phyloP scores from a whole-genome alignment of 805 yeast genomes.

The Kodamaea neixiangensis region DNA sequence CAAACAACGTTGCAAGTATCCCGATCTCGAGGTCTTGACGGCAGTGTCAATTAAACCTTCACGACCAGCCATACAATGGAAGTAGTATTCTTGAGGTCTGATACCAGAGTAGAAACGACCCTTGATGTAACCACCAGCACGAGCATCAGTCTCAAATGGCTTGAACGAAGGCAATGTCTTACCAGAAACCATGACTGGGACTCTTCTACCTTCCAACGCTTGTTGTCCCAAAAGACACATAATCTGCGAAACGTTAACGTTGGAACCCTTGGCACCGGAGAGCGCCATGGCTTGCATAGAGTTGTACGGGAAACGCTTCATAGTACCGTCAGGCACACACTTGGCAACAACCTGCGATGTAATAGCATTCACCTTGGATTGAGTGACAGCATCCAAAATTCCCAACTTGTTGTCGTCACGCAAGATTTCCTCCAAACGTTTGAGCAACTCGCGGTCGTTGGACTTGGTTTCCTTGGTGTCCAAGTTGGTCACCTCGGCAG shows the following conservation, averaged over 20 bases:
- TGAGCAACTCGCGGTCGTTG: slow-evolving; percentile 72
- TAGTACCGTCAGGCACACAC: slow-evolving; percentile 95
- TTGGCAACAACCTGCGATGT: slow-evolving; percentile 92
- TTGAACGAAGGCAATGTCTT: slow-evolving; percentile 95
- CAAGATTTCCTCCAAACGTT: slow-evolving; percentile 89
- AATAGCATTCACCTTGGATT: slow-evolving; percentile 85
- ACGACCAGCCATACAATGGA: slow-evolving; percentile 99
- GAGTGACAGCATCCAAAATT: slow-evolving; percentile 92
- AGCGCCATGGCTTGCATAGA: slow-evolving; percentile 99
- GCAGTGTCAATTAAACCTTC: slow-evolving; percentile 99
- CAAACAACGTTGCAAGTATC: slow-evolving; percentile 96
- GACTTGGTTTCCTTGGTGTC: slow-evolving; percentile 44
- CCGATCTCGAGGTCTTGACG: slow-evolving; percentile 96
- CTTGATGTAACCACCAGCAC: slow-evolving; percentile 98
- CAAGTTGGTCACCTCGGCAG: slow-evolving; percentile 90
- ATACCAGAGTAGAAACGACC: slow-evolving; percentile 98
- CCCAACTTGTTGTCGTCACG: slow-evolving; percentile 93
- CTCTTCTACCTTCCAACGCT: slow-evolving; percentile 98
- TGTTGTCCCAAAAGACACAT: slow-evolving; percentile 99
- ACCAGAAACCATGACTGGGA: slow-evolving; percentile 98
- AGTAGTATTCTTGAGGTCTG: slow-evolving; percentile 96
- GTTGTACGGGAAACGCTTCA: slow-evolving; percentile 93
- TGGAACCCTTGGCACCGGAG: slow-evolving; percentile 99
- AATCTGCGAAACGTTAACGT: slow-evolving; percentile 97
- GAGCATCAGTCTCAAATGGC: slow-evolving; percentile 94